phyloP scores from a whole-genome alignment of 768 basidiomycete genomes.

The Trametes punicea region DNA sequence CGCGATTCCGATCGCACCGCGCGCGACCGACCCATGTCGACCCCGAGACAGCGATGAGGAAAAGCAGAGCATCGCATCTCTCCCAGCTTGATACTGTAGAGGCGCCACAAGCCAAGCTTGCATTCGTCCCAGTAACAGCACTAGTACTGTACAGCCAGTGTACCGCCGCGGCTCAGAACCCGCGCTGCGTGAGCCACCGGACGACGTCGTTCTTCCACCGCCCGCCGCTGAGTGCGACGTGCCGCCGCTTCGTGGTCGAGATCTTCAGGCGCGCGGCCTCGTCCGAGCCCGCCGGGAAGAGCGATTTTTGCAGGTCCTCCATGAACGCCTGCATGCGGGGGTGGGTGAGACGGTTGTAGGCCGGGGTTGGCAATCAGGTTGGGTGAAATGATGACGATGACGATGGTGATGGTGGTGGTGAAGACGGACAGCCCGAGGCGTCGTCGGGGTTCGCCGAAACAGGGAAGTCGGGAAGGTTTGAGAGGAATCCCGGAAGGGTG shows the following conservation, averaged over 20 bases:
- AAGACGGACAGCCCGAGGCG: no score
- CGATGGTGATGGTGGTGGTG: no score
- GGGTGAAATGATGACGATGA: background rate
- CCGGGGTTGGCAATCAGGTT: no score
- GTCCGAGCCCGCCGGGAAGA: constrained; percentile 47
- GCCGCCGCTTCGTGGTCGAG: constrained; percentile 43
- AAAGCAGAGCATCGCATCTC: no score
- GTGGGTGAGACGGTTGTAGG: background rate
- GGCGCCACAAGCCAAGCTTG: no score
- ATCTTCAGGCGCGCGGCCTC: constrained; percentile 50
- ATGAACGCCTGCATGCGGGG: constrained; percentile 48
- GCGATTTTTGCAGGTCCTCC: constrained; percentile 47
- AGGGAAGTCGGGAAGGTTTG: background rate
- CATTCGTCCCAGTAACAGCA: no score
- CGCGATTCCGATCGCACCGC: no score
- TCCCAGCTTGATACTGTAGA: no score
- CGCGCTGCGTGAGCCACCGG: constrained; percentile 59
- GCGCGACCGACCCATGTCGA: no score
- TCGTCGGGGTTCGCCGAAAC: no score
- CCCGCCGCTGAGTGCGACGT: constrained; percentile 60
- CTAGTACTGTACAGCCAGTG: no score
- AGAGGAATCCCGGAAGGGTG: background rate
- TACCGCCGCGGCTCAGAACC: constrained; percentile 45
- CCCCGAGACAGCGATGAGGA: no score
- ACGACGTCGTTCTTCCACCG: constrained; percentile 59